These are phyloP conservation scores for Aspergillus sp. DNA, from an alignment of 2,329 filamentous ascomycete genomes.

Conservation along the genomic window DNA sequence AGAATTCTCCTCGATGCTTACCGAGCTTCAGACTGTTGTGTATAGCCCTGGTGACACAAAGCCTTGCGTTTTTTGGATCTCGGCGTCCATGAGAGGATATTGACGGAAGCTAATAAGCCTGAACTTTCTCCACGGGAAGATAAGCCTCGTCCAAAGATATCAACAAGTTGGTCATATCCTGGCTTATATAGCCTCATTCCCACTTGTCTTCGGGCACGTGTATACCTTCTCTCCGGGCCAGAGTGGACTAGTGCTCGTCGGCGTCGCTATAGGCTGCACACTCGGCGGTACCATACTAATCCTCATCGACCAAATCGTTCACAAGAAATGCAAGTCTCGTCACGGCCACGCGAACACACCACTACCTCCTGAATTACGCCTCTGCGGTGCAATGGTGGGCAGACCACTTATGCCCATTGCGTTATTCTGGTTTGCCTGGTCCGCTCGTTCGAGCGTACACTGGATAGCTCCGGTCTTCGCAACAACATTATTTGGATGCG, in stretches of 20 bases:
- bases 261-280: not conserved
- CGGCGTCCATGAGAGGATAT: not conserved
- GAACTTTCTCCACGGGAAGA: not conserved
- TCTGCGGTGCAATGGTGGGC: slow-evolving; percentile 55
- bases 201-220: slow-evolving; percentile 66
- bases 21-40: not conserved
- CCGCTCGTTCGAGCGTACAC: slow-evolving; percentile 44
- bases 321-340: not conserved
- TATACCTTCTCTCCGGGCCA: slow-evolving; percentile 62
- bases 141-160: not conserved
- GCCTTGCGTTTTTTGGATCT: not conserved
- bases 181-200: slow-evolving; percentile 66
- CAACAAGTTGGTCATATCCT: not conserved
- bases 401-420: slow-evolving; percentile 52
- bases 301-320: not conserved
- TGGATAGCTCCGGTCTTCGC: slow-evolving; percentile 38
- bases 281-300: not conserved
- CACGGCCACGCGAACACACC: not conserved
- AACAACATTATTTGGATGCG: not conserved
- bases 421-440: slow-evolving; percentile 57
- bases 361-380: slow-evolving; percentile 54
- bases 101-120: not conserved
- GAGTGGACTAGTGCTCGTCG: slow-evolving; percentile 33
- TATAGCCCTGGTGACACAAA: not conserved
- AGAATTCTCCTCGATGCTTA: not conserved